Conservation (phyloP, 106 monocot species). For the Phalaenopsis equestris region DNA sequence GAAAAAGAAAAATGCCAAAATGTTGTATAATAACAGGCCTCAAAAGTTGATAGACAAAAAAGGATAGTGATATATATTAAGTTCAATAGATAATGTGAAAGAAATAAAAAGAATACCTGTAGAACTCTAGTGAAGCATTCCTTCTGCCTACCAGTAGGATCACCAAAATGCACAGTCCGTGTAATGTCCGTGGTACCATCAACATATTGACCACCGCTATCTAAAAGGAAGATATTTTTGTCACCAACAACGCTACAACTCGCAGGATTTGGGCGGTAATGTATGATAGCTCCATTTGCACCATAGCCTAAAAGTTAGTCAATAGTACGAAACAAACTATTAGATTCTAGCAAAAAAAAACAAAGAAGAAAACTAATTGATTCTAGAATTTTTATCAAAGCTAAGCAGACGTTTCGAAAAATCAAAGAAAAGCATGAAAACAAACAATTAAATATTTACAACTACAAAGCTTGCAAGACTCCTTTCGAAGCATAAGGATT, state of each 20-base stretch:
- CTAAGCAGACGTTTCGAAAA: neutral
- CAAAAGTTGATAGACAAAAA: neutral
- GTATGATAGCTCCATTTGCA: slow-evolving; percentile 92
- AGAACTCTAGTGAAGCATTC: slow-evolving; percentile 97
- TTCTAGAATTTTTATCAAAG: neutral
- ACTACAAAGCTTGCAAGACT: neutral
- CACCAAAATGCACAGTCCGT: slow-evolving; percentile 95
- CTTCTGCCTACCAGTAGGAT: slow-evolving; percentile 68
- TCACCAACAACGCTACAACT: slow-evolving; percentile 72
- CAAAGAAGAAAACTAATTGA: no score
- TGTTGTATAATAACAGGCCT: neutral
- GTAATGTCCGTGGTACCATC: slow-evolving; percentile 96
- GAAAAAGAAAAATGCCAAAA: neutral
- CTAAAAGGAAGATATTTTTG: slow-evolving; percentile 83
- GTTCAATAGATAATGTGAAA: neutral
- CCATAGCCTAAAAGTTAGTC: slow-evolving; percentile 64
- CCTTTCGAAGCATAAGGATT: neutral
- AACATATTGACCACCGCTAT: slow-evolving; percentile 90
- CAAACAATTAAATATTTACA: neutral
- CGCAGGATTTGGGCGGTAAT: slow-evolving; percentile 61
- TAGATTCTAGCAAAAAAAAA: no score
- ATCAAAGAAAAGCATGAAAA: neutral
- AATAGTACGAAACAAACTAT: neutral
- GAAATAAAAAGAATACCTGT: slow-evolving; percentile 35
- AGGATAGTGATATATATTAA: no score